Percentiles rank a stretch among this genome's conserved stretches.
Evolutionary conservation across 2,329 filamentous ascomycete genomes (phyloP).

Genomic region (Pestalotiopsis sp.): DNA sequence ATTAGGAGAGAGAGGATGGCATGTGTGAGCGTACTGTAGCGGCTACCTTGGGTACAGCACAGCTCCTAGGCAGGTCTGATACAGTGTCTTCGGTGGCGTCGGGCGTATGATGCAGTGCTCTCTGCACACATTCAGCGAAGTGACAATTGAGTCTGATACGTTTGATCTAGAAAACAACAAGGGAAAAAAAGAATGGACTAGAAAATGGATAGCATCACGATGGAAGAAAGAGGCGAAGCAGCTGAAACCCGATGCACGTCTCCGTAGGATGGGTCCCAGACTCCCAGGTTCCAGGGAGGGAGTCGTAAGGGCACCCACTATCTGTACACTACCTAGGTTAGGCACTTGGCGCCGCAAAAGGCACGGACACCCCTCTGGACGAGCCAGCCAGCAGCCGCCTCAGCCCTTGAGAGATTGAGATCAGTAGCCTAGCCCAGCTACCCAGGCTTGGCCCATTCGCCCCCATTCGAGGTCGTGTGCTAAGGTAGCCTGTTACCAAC

Average conservation of each 20-base stretch:
- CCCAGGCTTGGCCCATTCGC: too few relatives aligned
- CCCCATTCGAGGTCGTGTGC: too few relatives aligned
- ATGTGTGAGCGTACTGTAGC: neutral
- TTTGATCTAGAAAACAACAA: neutral
- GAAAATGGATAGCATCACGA: neutral
- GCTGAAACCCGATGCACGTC: neutral
- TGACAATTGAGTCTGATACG: neutral
- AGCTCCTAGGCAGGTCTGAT: too few relatives aligned
- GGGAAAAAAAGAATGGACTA: slow-evolving; percentile 1
- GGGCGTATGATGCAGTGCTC: neutral
- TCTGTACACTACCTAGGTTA: too few relatives aligned
- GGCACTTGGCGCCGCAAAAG: neutral
- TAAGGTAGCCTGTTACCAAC: too few relatives aligned
- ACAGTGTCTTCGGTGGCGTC: neutral
- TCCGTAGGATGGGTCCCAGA: neutral
- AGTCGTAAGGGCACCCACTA: neutral
- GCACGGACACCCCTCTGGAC: neutral
- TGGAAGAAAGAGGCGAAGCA: neutral
- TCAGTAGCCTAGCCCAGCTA: neutral
- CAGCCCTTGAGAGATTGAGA: neutral
- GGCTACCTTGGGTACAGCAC: too few relatives aligned
- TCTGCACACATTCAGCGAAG: neutral
- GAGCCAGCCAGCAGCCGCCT: neutral
- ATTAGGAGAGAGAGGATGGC: neutral
- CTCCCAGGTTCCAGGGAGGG: neutral